phyloP scores from a whole-genome alignment of 495 filamentous ascomycete genomes.

The Monascus purpureus region DNA sequence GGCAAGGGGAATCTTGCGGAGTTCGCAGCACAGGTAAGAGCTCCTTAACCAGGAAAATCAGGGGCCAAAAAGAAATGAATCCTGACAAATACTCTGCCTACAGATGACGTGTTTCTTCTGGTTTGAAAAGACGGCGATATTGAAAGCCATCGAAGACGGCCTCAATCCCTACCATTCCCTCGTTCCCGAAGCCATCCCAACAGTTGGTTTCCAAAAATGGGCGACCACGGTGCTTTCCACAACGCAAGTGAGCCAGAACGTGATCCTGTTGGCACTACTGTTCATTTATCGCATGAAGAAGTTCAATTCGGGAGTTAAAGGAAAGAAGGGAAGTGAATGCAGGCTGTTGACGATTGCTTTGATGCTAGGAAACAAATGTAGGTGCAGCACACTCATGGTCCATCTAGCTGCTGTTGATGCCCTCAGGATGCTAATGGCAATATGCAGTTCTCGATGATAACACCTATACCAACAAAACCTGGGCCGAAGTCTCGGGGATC shows the following conservation, averaged over 20 bases:
- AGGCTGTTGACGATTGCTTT: conserved; percentile 89
- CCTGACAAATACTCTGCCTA: not conserved
- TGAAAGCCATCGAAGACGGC: conserved; percentile 58
- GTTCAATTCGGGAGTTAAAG: conserved; percentile 72
- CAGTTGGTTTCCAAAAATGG: conserved; percentile 81
- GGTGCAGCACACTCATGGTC: conserved; percentile 15
- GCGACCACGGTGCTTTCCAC: conserved; percentile 79
- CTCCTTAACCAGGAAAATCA: not conserved
- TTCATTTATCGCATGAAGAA: conserved; percentile 92
- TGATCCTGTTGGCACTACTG: conserved; percentile 77
- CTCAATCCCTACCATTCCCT: conserved; percentile 37
- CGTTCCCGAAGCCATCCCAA: conserved; percentile 58
- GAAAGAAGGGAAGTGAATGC: conserved; percentile 88
- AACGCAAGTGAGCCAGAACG: conserved; percentile 94
- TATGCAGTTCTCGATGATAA: conserved; percentile 82
- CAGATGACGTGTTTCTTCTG: conserved; percentile 96
- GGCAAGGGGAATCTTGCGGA: conserved; percentile 62
- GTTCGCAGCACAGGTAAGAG: conserved; percentile 66
- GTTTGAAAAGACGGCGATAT: conserved; percentile 79
- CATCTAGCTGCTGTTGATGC: too few species aligned
- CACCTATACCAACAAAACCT: conserved; percentile 99
- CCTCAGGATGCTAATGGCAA: conserved; percentile 17
- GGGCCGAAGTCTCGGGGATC: conserved; percentile 96
- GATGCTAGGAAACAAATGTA: conserved; percentile 98
- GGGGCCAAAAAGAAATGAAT: not conserved